Evolutionary conservation across 768 basidiomycete genomes (phyloP).

Genomic region (Boletus coccyginus): DNA sequence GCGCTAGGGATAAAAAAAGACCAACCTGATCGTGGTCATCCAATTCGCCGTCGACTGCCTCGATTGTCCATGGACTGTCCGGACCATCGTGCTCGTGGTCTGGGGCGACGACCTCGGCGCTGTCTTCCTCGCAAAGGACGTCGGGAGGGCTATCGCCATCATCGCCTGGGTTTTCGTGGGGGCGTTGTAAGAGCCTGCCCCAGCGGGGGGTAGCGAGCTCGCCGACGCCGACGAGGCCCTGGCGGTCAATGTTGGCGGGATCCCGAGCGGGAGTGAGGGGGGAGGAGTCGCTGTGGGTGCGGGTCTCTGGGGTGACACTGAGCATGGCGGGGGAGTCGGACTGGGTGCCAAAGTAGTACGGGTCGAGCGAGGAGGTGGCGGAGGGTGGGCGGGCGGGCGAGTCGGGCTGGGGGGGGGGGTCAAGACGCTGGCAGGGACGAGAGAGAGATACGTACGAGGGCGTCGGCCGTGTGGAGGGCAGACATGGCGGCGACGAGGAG

Average conservation of each 20-base stretch:
- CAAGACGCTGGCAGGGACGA: too few species aligned
- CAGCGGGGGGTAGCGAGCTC: constrained; percentile 97
- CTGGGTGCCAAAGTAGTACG: constrained; percentile 79
- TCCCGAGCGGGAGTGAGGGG: constrained; percentile 75
- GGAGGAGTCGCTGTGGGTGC: constrained; percentile 47
- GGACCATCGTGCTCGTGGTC: constrained; percentile 51
- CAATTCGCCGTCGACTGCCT: constrained; percentile 76
- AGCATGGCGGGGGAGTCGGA: constrained; percentile 59
- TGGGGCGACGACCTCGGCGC: constrained; percentile 26
- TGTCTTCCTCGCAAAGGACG: constrained; percentile 31
- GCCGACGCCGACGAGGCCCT: constrained; percentile 88
- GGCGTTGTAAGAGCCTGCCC: constrained; percentile 53
- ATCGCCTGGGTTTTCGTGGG: constrained; percentile 35
- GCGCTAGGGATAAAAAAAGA: not conserved
- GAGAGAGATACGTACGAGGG: too few species aligned
- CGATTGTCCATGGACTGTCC: constrained; percentile 88
- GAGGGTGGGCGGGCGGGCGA: constrained; percentile 63
- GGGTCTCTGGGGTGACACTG: constrained; percentile 63
- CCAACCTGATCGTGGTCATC: constrained; percentile 70
- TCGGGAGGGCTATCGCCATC: constrained; percentile 39
- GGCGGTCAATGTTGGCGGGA: constrained; percentile 79
- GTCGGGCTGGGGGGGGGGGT: constrained; percentile 24
- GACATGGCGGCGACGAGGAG: constrained; percentile 30
- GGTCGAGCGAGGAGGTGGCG: constrained; percentile 79
- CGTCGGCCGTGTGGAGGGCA: constrained; percentile 7